Evolutionary conservation across 305 asterid species (phyloP).

Genomic region (Fraxinus nigra): DNA sequence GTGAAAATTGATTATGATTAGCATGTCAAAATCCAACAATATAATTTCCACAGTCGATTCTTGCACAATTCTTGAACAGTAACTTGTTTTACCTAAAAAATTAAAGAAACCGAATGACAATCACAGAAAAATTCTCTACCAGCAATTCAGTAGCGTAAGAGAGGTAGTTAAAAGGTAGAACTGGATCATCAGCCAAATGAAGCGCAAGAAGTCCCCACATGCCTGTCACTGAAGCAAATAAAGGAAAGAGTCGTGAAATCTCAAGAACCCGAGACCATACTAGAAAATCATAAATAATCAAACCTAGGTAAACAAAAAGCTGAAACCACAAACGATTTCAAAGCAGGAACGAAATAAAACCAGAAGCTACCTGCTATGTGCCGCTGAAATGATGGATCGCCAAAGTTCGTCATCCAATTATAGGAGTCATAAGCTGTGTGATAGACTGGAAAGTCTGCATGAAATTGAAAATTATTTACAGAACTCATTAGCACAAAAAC

Average conservation of each 20-base stretch:
- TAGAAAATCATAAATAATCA: not conserved
- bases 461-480: slow-evolving; percentile 13
- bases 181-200: slow-evolving; percentile 71
- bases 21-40: not conserved
- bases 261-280: not conserved
- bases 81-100: not conserved
- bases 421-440: slow-evolving; percentile 94
- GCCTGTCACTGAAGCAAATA: slow-evolving; percentile 55
- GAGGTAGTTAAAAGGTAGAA: slow-evolving; percentile 79
- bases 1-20: not conserved
- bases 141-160: slow-evolving; percentile 70
- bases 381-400: slow-evolving; percentile 87
- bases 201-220: slow-evolving; percentile 93
- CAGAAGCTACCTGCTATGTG: slow-evolving; percentile 63
- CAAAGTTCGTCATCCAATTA: slow-evolving; percentile 73
- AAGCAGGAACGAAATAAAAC: not conserved
- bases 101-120: not conserved
- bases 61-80: not conserved
- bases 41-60: not conserved
- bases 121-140: slow-evolving; percentile 34
- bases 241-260: slow-evolving; percentile 4
- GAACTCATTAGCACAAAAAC: slow-evolving; percentile 17
- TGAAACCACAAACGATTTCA: not conserved
- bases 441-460: slow-evolving; percentile 92
- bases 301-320: not conserved